These are phyloP conservation scores for Globisporangium sylvaticum DNA, from an alignment of 352 stramenopile species.

Conservation along the genomic window DNA sequence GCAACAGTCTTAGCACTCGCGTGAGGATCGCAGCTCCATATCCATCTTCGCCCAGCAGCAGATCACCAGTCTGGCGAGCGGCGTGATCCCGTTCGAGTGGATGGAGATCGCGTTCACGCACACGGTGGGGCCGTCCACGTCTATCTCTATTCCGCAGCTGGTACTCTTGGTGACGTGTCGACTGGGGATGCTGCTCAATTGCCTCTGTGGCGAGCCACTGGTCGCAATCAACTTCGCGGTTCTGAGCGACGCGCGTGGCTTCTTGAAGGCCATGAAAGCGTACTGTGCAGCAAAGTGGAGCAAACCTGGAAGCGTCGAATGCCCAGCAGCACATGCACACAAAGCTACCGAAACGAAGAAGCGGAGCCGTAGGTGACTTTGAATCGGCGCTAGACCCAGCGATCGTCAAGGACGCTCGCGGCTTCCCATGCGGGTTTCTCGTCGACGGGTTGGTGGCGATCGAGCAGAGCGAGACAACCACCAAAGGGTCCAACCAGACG, in stretches of 20 bases:
- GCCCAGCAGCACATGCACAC: neutral
- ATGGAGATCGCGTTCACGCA: constrained; percentile 12
- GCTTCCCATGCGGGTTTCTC: constrained; percentile 6
- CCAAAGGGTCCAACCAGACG: neutral
- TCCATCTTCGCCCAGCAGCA: constrained; percentile 11
- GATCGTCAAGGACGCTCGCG: neutral
- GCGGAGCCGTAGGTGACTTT: neutral
- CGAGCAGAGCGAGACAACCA: constrained; percentile 9
- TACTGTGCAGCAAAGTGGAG: constrained; percentile 6
- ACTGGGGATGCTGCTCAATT: constrained; percentile 8
- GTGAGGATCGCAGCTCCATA: neutral
- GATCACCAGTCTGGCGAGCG: constrained; percentile 14
- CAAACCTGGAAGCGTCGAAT: neutral
- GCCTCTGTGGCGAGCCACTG: neutral
- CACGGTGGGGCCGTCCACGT: constrained; percentile 8
- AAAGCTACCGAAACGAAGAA: neutral
- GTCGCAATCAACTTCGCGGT: constrained; percentile 11
- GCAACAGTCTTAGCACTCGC: neutral
- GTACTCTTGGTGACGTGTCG: constrained; percentile 13
- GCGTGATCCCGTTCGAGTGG: constrained; percentile 15
- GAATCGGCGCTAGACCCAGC: neutral
- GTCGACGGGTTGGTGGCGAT: constrained; percentile 18
- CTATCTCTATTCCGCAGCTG: constrained; percentile 13
- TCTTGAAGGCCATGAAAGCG: constrained; percentile 9
- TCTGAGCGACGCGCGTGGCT: constrained; percentile 14